A percentile compares a stretch with the other conserved stretches of the same genome.
Evolutionary conservation across 257 asterid genomes (phyloP).

Genomic region (Gentiana straminea): DNA sequence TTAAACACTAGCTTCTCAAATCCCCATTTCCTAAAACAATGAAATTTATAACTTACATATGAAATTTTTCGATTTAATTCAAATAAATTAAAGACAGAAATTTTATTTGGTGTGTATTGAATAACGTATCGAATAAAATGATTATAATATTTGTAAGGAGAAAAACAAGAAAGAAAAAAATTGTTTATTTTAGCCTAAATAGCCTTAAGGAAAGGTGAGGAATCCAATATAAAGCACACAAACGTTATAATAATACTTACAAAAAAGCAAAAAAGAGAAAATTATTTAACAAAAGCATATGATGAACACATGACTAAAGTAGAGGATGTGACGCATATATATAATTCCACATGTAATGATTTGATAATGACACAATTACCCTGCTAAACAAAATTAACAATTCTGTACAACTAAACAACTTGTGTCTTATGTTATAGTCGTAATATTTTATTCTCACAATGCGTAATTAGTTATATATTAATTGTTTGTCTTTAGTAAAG

Average conservation of each 20-base stretch:
- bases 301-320: not conserved
- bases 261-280: not conserved
- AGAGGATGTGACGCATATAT: not conserved
- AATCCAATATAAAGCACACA: not conserved
- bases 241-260: slow-evolving; percentile 11
- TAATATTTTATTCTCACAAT: too few species aligned
- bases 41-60: too few species aligned
- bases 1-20: slow-evolving; percentile 74
- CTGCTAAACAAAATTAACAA: too few species aligned
- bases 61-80: too few species aligned
- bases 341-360: slow-evolving; percentile 2
- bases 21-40: slow-evolving; percentile 64
- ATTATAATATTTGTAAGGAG: not conserved
- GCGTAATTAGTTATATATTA: too few species aligned
- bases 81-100: too few species aligned
- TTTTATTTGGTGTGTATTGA: too few species aligned
- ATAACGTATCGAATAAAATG: not conserved
- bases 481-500: too few species aligned
- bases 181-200: slow-evolving; percentile 6
- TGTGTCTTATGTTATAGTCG: too few species aligned
- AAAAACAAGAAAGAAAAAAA: not conserved
- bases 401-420: too few species aligned
- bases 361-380: too few species aligned
- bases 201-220: slow-evolving; percentile 1
- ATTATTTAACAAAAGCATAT: slow-evolving; percentile 1